Percentiles rank a stretch among this genome's conserved stretches.
These are phyloP conservation scores for Penicillium sumatraense DNA, from an alignment of 2,329 filamentous ascomycete species.

Conservation along the genomic window DNA sequence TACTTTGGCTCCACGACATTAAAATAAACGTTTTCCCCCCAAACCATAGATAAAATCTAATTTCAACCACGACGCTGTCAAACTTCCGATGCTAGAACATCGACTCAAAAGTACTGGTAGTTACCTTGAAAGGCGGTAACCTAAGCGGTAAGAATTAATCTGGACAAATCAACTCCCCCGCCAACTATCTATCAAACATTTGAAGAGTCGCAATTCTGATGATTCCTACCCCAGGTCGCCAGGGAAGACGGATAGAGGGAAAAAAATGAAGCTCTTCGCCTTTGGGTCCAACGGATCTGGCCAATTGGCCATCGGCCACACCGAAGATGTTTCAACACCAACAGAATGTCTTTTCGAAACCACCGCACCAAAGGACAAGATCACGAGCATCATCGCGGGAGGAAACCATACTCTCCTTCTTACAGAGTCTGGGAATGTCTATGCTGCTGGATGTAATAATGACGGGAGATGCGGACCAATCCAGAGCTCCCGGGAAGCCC, in stretches of 20 bases:
- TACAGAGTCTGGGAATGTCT: conserved; percentile 62
- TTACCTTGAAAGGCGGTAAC: not conserved
- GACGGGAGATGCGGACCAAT: conserved; percentile 49
- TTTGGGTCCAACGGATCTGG: conserved; percentile 79
- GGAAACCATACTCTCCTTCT: conserved; percentile 87
- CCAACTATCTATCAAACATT: not conserved
- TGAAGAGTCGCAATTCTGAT: not conserved
- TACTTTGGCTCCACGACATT: not conserved
- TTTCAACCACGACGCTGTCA: too few relatives aligned
- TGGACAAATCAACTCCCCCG: not conserved
- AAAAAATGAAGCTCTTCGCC: conserved; percentile 59
- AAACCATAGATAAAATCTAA: not conserved
- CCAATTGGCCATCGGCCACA: conserved; percentile 73
- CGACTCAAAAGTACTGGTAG: too few relatives aligned
- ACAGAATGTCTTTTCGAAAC: conserved; percentile 63
- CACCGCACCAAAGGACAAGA: conserved; percentile 26
- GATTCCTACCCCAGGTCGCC: too few relatives aligned
- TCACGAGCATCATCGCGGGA: conserved; percentile 62
- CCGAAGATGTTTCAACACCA: conserved; percentile 71
- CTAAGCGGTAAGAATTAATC: conserved; percentile 1
- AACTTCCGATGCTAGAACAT: too few relatives aligned
- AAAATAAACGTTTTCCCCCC: too few relatives aligned
- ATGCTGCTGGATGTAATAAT: conserved; percentile 66
- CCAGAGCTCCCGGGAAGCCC: too few relatives aligned
- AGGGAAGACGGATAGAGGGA: not conserved